phyloP scores from a whole-genome alignment of 1,284 basidiomycete species.

The Moesziomyces sp. region DNA sequence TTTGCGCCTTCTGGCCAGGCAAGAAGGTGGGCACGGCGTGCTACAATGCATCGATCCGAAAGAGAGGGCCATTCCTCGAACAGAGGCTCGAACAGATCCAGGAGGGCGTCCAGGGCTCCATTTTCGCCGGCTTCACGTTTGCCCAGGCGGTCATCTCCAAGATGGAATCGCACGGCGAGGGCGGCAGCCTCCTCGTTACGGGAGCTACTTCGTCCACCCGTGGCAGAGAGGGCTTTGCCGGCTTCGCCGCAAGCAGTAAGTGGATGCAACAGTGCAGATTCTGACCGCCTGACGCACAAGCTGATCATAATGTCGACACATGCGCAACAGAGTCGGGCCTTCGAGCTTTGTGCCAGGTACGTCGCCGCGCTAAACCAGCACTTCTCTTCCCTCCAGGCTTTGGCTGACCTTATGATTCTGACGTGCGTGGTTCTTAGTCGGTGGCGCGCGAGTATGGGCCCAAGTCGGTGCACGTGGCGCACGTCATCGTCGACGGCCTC shows the following conservation, averaged over 20 bases:
- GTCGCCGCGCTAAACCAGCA: neutral
- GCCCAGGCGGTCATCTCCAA: slow-evolving; percentile 36
- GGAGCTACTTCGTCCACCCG: slow-evolving; percentile 53
- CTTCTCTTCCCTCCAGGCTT: neutral
- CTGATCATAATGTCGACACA: neutral
- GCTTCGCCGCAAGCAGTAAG: slow-evolving; percentile 53
- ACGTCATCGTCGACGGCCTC: slow-evolving; percentile 57
- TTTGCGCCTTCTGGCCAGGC: slow-evolving; percentile 35
- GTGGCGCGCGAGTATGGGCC: slow-evolving; percentile 50
- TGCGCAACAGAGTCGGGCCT: slow-evolving; percentile 32
- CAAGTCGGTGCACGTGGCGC: slow-evolving; percentile 51
- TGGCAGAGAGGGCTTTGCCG: slow-evolving; percentile 55
- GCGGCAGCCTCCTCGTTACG: slow-evolving; percentile 54
- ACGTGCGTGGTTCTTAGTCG: slow-evolving; percentile 15
- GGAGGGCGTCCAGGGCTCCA: slow-evolving; percentile 44
- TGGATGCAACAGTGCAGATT: neutral
- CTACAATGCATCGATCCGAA: slow-evolving; percentile 55
- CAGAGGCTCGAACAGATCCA: slow-evolving; percentile 33
- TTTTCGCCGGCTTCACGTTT: slow-evolving; percentile 53
- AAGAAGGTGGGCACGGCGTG: slow-evolving; percentile 51
- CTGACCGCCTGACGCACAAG: neutral
- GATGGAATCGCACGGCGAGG: slow-evolving; percentile 32
- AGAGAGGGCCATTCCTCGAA: slow-evolving; percentile 47
- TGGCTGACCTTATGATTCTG: neutral
- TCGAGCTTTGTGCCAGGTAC: slow-evolving; percentile 50